Conservation (phyloP, 768 basidiomycete genomes). For the Hirschioporus abietinus region DNA sequence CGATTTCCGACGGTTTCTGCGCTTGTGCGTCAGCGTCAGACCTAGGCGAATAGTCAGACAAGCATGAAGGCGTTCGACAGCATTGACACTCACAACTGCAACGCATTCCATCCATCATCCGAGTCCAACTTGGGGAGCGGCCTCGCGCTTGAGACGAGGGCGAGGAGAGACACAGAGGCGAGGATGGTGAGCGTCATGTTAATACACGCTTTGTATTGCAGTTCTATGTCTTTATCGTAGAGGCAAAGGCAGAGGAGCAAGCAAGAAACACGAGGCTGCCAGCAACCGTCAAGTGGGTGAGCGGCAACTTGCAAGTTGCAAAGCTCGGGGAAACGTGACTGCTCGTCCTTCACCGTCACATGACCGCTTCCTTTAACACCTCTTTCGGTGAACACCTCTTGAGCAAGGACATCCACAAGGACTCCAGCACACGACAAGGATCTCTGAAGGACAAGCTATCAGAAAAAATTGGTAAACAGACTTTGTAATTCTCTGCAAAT, state of each 20-base stretch:
- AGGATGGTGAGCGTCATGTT: conserved; percentile 4
- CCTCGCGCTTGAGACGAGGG: background rate
- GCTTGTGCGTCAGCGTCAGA: background rate
- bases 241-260: background rate
- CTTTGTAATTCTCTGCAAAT: no score
- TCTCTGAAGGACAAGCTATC: no score
- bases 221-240: no score
- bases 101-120: background rate
- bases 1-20: background rate
- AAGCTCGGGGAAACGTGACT: no score
- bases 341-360: background rate
- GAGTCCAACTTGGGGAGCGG: background rate
- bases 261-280: background rate
- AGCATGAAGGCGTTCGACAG: background rate
- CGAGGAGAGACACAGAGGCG: conserved; percentile 1
- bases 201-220: no score
- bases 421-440: no score
- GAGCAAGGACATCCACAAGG: background rate
- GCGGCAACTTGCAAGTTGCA: no score
- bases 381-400: background rate
- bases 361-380: background rate
- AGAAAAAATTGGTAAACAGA: no score
- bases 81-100: background rate
- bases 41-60: background rate
- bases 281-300: background rate